Evolutionary conservation across 2,329 filamentous ascomycete genomes (phyloP), one percentile per base, ranked within the genome.

Genomic region (Endoconidiophora laricicola): DNA sequence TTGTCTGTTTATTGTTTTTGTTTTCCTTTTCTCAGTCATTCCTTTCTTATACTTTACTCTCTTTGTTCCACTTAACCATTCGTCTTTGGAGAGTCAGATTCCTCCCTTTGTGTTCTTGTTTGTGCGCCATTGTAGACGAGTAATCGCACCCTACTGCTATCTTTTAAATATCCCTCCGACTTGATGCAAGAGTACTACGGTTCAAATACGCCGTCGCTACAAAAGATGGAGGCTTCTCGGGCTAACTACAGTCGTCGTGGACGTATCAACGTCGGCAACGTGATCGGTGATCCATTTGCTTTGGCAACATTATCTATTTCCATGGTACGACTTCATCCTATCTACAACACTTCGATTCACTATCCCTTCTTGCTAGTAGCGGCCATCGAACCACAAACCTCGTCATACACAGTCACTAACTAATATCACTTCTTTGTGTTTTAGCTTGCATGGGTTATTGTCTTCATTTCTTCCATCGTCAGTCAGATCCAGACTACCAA

Each of bases 261-360:
- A 62, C 70, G 73, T 60, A 81, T 94, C 65, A 82, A 77, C 65
- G 66, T 88, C 65, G 84, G 84, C 63, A 93, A 95, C 67, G 87
- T 98, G 59, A 74, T 95, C 54, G 91, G 91, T 59, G 90, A 98
- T 67, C 91, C 91, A 4, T 96, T 98, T 66, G 88, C 90, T 54
- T 76, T 98, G 54, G 87, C 88, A 50, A 96, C 91, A 36, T 78
- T 94, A 56, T 95, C 90, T 52, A 95, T 96, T 64, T 78, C 83
- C 55, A 73, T 85, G 62, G 90, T 95, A 78, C 65, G 86, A 76
- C 29, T 40, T n/a, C 39, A 16, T n/a, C 18, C 3, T 18, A 14
- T 29, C 16, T 12, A 9, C 29, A 44, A 10, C 26, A 33, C 26
- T 33, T 10, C 12, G 29, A 40, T 46, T 16, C 42, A 22, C 38